Evolutionary conservation across 768 basidiomycete genomes (phyloP).

Genomic region (Russula olivacea): DNA sequence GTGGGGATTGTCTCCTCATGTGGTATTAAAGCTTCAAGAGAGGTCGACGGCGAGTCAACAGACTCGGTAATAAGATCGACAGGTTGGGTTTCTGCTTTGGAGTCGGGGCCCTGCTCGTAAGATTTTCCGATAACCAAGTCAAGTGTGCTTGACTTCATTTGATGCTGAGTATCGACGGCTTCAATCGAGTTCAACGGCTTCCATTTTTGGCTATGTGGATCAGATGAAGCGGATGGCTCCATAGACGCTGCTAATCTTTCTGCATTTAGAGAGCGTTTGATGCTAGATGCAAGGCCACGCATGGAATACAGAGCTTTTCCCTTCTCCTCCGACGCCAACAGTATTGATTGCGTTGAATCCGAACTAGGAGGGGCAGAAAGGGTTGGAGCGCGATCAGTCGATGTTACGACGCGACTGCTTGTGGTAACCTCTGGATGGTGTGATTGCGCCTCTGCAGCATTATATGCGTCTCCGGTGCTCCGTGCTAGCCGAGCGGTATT

Average conservation of each 20-base stretch:
- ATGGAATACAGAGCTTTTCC: conserved; percentile 9
- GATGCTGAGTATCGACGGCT: background rate
- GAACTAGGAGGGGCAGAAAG: conserved; percentile 2
- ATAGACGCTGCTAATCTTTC: conserved; percentile 11
- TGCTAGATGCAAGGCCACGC: conserved; percentile 20
- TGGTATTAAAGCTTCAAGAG: background rate
- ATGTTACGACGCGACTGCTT: background rate
- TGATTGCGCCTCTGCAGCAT: background rate
- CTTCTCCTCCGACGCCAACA: conserved; percentile 12
- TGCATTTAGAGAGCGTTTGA: conserved; percentile 19
- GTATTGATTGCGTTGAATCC: conserved; percentile 5
- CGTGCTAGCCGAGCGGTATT: background rate
- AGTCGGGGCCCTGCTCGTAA: background rate
- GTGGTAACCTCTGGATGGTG: background rate
- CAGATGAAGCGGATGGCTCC: background rate
- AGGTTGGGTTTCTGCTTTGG: background rate
- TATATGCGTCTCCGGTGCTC: background rate
- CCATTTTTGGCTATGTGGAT: background rate
- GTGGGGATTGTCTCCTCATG: background rate
- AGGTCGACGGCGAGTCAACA: background rate
- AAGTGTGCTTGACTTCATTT: background rate
- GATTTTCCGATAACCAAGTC: background rate
- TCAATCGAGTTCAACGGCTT: background rate
- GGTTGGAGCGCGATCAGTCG: background rate
- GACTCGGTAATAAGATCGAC: background rate